Conservation (phyloP, 2,329 filamentous ascomycete species). For the Rutstroemia sp. region DNA sequence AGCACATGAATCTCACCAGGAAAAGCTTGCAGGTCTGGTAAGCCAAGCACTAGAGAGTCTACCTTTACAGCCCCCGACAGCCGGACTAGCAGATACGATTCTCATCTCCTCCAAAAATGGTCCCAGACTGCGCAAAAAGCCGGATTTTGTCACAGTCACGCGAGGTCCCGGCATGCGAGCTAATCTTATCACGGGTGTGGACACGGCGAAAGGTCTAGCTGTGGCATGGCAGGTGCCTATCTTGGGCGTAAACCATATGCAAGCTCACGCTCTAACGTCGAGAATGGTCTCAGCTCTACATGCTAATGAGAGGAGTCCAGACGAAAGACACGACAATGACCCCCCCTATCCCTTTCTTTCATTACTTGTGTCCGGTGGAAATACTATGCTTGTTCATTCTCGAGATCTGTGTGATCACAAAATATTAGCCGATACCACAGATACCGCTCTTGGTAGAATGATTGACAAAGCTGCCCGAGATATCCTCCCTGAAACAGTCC, state of each 20-base stretch:
- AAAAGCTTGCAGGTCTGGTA: slow-evolving; percentile 61
- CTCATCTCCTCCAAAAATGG: slow-evolving; percentile 17
- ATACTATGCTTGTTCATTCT: slow-evolving; percentile 80
- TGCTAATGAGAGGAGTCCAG: too few relatives aligned
- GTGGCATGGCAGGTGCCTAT: slow-evolving; percentile 77
- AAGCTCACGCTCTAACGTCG: slow-evolving; percentile 87
- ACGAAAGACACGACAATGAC: neutral
- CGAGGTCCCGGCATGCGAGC: slow-evolving; percentile 83
- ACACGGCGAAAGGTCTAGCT: slow-evolving; percentile 80
- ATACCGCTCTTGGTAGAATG: slow-evolving; percentile 83
- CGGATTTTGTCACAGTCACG: slow-evolving; percentile 84
- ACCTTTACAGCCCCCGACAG: slow-evolving; percentile 15
- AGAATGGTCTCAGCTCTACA: slow-evolving; percentile 60
- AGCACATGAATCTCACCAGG: slow-evolving; percentile 69
- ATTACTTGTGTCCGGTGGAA: slow-evolving; percentile 83
- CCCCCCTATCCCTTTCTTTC: slow-evolving; percentile 79
- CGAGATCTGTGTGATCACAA: slow-evolving; percentile 58
- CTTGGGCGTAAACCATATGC: slow-evolving; percentile 92
- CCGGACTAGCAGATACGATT: slow-evolving; percentile 16
- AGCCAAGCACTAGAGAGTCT: slow-evolving; percentile 53
- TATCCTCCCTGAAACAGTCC: slow-evolving; percentile 56
- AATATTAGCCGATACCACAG: slow-evolving; percentile 65
- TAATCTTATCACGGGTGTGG: slow-evolving; percentile 70
- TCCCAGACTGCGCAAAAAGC: slow-evolving; percentile 37
- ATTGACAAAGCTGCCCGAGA: slow-evolving; percentile 80